Evolutionary conservation across 108 stramenopile genomes (phyloP), one percentile per base, ranked within the genome.

Genomic region (Nitzschia sp.): DNA sequence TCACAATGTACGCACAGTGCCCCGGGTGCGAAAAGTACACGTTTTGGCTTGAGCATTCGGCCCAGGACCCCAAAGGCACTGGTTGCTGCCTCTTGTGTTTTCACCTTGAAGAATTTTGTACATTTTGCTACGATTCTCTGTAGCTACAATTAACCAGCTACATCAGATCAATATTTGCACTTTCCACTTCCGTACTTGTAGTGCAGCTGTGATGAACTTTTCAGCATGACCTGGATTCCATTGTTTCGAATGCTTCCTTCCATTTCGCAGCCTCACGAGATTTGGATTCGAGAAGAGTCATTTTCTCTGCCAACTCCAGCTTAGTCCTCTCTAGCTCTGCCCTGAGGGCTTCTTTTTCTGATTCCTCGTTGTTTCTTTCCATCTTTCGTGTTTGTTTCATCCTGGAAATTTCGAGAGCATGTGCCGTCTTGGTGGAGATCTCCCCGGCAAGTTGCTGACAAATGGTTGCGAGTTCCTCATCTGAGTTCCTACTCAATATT

Each of bases 371-470:
- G 12, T 57, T 51, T 5, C 65, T 41, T 65, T 86, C 83, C 9
- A 79, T 26, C 50, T 84, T 72, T 41, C 67, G 50, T 21, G 57
- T 70, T 19, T 88, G 77, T 53, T 86, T 83, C 22, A 92, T 44
- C 22, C 88, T 73, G 6, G 57, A 42, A 7, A 86, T 74, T 68
- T 92, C 88, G 11, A 79, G 29, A 46, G 77, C 75, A 48, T 81
- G 76, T 9, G 53, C 24, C 17, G 86, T 89, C 53, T 79, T 82
- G 5, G 77, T 55, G 20, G 77, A 64, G 39, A 89, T 87, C 68
- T 89, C 88, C 38, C 66, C 66, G 5, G 85, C 80, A 29, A 92
- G 85, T 51, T 92, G 88, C 29, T 79, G 73, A 48, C 86, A 84
- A 9, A 89, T 57, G 11, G 75, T 69, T 10, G 75, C 62, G 52